Evolutionary conservation across 331 rosid species (phyloP), one percentile per base, ranked within the genome.

Genomic region (Rhamnella rubrinervis): DNA sequence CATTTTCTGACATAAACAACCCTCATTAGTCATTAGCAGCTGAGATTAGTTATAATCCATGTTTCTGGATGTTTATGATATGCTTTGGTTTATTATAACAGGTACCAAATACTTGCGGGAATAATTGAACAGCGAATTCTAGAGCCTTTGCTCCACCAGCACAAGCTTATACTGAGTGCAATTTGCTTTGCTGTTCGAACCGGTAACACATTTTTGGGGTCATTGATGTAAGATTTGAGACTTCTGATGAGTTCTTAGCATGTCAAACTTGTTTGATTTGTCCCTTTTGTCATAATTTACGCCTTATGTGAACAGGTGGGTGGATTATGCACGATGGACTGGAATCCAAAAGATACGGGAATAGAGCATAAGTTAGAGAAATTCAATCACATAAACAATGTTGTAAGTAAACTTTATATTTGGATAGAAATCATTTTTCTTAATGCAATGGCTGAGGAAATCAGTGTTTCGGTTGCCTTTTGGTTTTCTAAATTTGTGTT

Each of bases 71-170:
- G 62, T 59, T 4, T 61, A 49, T 60, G 59, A 44, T 70, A 62
- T 67, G 67, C 53, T 71, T 44, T 69, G 53, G 23, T 7, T 68
- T 9, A 20, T 17, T 10, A 10, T 44, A 21, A 25, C 78, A 93
- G 98, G 89, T 89, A 93, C 85, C 97, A 89, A 85, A 71, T 93
- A 64, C 76, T 91, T 15, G 97, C 98, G n/a, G 96, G 98, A 71
- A 74, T 93, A 51, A 84, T 93, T 21, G 97, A 93, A 63, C 98
- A 93, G 72, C 72, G 97, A 71, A 50, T 91, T 58, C 81, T 93
- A 75, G 97, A 93, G 68, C 97, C 96, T 55, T 40, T 88, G 82
- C 77, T 88, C 55, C 98, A 91, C 79, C 77, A 85, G 60, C 92
- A 89, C 82, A 93, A 91, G 82, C 82, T 93, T 55, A 58, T 77